A percentile compares a stretch with the other conserved stretches of the same genome.
Evolutionary conservation across 2,329 filamentous ascomycete species (phyloP).

Genomic region (Sporothrix variecibatus): DNA sequence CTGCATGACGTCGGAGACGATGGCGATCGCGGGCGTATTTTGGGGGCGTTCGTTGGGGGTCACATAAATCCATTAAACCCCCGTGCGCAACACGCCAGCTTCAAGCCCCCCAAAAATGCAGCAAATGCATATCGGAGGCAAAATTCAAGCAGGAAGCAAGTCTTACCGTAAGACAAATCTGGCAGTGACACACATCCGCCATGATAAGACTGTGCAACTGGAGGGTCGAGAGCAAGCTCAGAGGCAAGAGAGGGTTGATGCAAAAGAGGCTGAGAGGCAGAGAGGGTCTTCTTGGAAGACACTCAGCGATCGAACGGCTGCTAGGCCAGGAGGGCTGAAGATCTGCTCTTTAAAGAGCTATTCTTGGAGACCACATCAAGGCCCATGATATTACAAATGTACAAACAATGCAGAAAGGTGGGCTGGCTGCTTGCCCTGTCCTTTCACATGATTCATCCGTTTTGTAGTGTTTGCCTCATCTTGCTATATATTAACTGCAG

Average conservation of each 20-base stretch:
- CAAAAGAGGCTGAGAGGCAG: background rate
- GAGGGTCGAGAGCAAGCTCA: background rate
- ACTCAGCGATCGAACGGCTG: background rate
- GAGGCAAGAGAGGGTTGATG: background rate
- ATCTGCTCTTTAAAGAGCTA: slow-evolving; percentile 1
- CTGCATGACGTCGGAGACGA: slow-evolving; percentile 25
- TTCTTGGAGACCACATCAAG: background rate
- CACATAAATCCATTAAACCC: background rate
- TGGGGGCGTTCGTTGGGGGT: background rate
- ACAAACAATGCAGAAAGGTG: background rate
- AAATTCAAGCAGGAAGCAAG: background rate
- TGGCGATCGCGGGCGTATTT: slow-evolving; percentile 8
- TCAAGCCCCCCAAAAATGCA: background rate
- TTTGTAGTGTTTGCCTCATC: background rate
- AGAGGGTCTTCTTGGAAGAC: background rate
- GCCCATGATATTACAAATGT: background rate
- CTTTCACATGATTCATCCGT: background rate
- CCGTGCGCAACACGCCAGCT: background rate
- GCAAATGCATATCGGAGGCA: background rate
- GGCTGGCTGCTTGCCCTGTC: background rate
- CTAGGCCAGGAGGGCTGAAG: background rate
- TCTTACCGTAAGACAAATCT: background rate
- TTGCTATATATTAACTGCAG: background rate
- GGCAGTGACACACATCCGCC: too few relatives aligned
- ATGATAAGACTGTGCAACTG: background rate